Evolutionary conservation across 129 eudicot genomes (phyloP).

Genomic region (Saussurea involucrata): DNA sequence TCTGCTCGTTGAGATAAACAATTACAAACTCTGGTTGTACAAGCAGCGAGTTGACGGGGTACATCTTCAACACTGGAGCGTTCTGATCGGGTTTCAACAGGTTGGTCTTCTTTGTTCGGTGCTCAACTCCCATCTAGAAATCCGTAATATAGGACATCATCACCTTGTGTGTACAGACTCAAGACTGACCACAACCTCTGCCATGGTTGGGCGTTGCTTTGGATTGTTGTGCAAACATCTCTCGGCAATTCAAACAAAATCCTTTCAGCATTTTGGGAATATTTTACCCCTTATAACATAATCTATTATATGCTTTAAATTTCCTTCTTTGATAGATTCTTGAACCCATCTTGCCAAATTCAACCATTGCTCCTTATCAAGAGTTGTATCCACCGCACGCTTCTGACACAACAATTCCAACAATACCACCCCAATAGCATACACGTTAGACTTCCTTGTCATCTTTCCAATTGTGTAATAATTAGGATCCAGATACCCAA

Average conservation of each 20-base stretch:
- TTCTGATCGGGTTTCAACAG: too few species aligned
- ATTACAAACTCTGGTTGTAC: too few species aligned
- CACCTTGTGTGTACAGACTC: too few species aligned
- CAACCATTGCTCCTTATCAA: neutral
- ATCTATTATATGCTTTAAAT: conserved; percentile 22
- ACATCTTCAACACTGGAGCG: too few species aligned
- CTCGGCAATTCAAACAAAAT: conserved; percentile 18
- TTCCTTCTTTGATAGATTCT: conserved; percentile 22
- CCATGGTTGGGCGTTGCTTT: conserved; percentile 39
- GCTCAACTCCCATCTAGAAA: too few species aligned
- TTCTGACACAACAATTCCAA: conserved; percentile 38
- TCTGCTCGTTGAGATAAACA: too few species aligned
- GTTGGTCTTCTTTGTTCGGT: too few species aligned
- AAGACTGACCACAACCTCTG: conserved; percentile 33
- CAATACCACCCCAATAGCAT: conserved; percentile 42
- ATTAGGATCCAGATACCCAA: conserved; percentile 28
- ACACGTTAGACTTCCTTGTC: conserved; percentile 34
- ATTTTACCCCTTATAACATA: conserved; percentile 19
- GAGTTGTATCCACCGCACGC: conserved; percentile 31
- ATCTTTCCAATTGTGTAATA: conserved; percentile 12
- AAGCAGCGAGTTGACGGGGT: too few species aligned
- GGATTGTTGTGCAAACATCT: conserved; percentile 30
- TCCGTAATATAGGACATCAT: too few species aligned
- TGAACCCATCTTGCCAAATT: conserved; percentile 23
- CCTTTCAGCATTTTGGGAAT: conserved; percentile 15